A percentile compares a stretch with the other conserved stretches of the same genome.
Evolutionary conservation across 805 yeast species (phyloP).

Genomic region (Maudiozyma turicensis): DNA sequence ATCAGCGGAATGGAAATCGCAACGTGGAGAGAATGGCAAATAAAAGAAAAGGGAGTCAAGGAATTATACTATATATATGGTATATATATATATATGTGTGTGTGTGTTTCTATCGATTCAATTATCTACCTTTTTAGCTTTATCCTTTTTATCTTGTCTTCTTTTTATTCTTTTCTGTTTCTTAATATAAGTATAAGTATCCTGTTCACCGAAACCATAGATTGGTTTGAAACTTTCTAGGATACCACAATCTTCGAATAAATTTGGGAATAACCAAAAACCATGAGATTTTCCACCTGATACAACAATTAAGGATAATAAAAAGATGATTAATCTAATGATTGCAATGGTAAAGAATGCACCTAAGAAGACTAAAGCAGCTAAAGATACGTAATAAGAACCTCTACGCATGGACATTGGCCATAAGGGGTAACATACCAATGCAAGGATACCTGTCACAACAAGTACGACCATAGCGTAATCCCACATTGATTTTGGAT

Average conservation of each 20-base stretch:
- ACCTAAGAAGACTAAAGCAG: constrained; percentile 60
- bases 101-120: neutral
- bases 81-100: neutral
- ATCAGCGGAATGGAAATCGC: constrained; percentile 59
- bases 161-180: constrained; percentile 26
- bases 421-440: constrained; percentile 89
- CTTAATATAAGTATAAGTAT: constrained; percentile 26
- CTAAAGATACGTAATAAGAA: constrained; percentile 84
- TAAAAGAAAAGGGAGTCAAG: neutral
- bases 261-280: constrained; percentile 93
- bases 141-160: constrained; percentile 17
- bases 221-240: constrained; percentile 83
- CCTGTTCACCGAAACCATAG: constrained; percentile 67
- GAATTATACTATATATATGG: neutral
- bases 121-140: neutral
- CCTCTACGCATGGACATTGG: constrained; percentile 81
- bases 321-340: constrained; percentile 59
- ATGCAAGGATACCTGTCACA: constrained; percentile 53
- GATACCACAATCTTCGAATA: constrained; percentile 92
- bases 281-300: constrained; percentile 43
- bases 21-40: constrained; percentile 68
- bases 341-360: constrained; percentile 71
- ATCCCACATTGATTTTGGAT: constrained; percentile 47
- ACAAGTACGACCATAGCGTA: constrained; percentile 32
- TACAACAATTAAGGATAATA: constrained; percentile 29